Percentiles rank a stretch among this genome's conserved stretches.
These are phyloP conservation scores for Xylariales sp. DNA, from an alignment of 2,329 filamentous ascomycete genomes.

Conservation along the genomic window DNA sequence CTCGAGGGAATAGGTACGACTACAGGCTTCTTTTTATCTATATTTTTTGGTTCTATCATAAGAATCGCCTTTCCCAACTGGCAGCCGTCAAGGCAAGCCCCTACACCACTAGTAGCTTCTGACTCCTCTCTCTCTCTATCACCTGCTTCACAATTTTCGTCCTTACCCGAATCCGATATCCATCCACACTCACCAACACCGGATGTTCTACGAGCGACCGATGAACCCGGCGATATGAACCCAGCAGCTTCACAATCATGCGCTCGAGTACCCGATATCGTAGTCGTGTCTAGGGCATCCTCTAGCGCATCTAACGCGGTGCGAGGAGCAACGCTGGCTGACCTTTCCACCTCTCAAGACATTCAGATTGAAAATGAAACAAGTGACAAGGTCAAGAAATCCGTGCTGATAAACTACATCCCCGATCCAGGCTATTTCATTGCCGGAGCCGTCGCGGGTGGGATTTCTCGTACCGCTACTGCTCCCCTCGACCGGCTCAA, in stretches of 20 bases:
- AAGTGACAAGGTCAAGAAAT: constrained; percentile 56
- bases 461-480: constrained; percentile 93
- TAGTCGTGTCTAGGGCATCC: constrained; percentile 29
- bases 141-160: constrained; percentile 32
- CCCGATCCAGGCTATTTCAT: constrained; percentile 97
- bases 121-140: constrained; percentile 36
- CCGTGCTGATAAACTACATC: constrained; percentile 74
- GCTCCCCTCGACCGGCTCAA: constrained; percentile 96
- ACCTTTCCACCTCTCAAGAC: constrained; percentile 42
- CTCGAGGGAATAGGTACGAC: constrained; percentile 94
- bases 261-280: constrained; percentile 30
- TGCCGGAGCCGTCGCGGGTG: constrained; percentile 93
- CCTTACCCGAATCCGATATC: constrained; percentile 36
- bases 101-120: constrained; percentile 23
- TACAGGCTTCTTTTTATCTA: constrained; percentile 73
- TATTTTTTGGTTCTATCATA: constrained; percentile 81
- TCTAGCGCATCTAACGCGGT: constrained; percentile 37
- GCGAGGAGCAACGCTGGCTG: constrained; percentile 38
- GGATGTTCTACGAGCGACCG: constrained; percentile 32
- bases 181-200: constrained; percentile 28
- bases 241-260: constrained; percentile 36
- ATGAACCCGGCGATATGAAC: constrained; percentile 40
- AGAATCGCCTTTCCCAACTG: constrained; percentile 68
- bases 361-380: constrained; percentile 49
- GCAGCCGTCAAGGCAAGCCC: constrained; percentile 49